Base-by-base conservation (phyloP, 257 asterid species). In the Euphrasia confusa region DNA sequence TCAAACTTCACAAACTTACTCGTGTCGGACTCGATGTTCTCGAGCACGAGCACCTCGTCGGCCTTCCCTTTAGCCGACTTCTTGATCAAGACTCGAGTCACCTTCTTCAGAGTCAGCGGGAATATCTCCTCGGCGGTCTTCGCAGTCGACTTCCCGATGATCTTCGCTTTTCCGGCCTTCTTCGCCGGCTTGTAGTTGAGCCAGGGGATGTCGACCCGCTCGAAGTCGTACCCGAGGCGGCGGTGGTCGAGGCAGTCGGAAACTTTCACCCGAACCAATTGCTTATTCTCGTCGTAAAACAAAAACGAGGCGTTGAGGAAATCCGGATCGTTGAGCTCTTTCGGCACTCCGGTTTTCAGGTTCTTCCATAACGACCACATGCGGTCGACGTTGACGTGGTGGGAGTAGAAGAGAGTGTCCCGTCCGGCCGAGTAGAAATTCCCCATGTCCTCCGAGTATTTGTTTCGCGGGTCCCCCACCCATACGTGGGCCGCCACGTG, bases 381-480 rank as follows among this genome's bases (percentile, higher is more conserved):
- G 0, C 96, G 50, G 27, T 87, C 96, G 0, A 83, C 80, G 18
- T 85, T 85, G 0, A 82, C 71, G 74, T 88, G 96, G 56, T 85
- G 96, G 32, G 61, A 63, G 49, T 81, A 88, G 77, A 88, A 88
- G 15, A 78, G 0, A 0, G 71, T 18, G 65, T 88, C 96, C 67
- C 90, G 67, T 0, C 79, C 90, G 0, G 94, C 88, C 0, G 90
- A 83, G 66, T 85, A 81, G 60, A 84, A 84, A 70, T 82, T 84
- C 0, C 94, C 94, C 90, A 85, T 73, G 70, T 85, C 76, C 27
- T 83, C 94, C 0, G 5, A 0, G 67, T 64, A 64, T 1, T 57
- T 47, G 42, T 79, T 68, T 18, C 57, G 54, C 0, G 81, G 81
- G 24, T 82, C 73, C 0, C 94, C 94, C 1, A 68, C 77, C 68